Percentiles rank a stretch among this genome's conserved stretches.
phyloP scores from a whole-genome alignment of 176 grass and related monocot genomes.

The Puccinellia tenuiflora region DNA sequence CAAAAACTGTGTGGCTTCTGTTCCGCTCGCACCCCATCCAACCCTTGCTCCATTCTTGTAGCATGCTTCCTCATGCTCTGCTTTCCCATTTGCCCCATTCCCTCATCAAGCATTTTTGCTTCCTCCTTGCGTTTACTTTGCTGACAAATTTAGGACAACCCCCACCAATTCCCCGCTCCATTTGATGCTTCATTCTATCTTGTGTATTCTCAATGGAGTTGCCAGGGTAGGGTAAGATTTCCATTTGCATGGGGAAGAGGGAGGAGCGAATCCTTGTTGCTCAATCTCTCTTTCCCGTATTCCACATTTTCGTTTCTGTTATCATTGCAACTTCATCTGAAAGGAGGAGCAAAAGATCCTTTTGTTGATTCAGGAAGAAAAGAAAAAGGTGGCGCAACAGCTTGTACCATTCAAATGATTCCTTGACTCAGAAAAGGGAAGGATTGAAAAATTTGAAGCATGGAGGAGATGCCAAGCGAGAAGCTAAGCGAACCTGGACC shows the following conservation, averaged over 20 bases:
- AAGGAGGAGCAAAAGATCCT: neutral
- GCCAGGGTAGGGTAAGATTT: slow-evolving; percentile 22
- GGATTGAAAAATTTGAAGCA: slow-evolving; percentile 12
- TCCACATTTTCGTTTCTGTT: neutral
- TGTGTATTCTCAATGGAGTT: slow-evolving; percentile 10
- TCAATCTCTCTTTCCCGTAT: slow-evolving; percentile 26
- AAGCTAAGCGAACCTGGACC: slow-evolving; percentile 31
- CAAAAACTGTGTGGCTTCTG: slow-evolving; percentile 53
- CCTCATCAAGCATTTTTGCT: neutral
- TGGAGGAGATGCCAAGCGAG: slow-evolving; percentile 58
- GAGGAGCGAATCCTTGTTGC: slow-evolving; percentile 5
- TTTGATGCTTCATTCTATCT: neutral
- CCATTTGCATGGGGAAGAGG: slow-evolving; percentile 29
- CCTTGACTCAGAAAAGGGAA: neutral
- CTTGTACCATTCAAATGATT: neutral
- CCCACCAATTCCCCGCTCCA: neutral
- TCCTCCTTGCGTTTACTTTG: neutral
- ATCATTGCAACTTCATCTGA: neutral
- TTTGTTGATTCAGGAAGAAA: neutral
- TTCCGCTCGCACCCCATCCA: neutral
- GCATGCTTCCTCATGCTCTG: slow-evolving; percentile 28
- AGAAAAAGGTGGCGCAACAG: neutral
- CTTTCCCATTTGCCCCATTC: slow-evolving; percentile 18
- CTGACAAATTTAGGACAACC: neutral
- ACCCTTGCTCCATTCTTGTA: neutral